phyloP scores from a whole-genome alignment of 208 protist genomes.

The Phytomonas sp. region DNA sequence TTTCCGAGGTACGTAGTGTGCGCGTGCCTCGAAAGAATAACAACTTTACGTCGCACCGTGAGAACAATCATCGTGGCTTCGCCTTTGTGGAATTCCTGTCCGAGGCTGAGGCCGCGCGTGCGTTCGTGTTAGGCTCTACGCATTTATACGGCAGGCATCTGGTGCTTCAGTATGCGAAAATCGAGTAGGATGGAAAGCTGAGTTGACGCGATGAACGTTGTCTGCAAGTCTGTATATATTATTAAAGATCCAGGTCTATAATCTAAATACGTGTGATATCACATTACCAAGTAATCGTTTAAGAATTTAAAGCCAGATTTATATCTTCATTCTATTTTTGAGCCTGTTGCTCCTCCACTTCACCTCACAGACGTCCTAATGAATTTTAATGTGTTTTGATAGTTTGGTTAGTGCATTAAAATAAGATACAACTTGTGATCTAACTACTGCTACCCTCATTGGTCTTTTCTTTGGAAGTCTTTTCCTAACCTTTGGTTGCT shows the following conservation, averaged over 20 bases:
- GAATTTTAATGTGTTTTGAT: neutral
- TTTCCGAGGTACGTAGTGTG: slow-evolving; percentile 93
- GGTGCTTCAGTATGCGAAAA: slow-evolving; percentile 93
- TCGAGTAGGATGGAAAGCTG: slow-evolving; percentile 37
- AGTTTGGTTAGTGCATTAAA: neutral
- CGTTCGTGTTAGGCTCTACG: slow-evolving; percentile 87
- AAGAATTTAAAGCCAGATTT: neutral
- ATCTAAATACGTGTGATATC: neutral
- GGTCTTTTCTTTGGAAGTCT: neutral
- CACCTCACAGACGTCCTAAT: neutral
- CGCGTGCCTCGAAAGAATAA: slow-evolving; percentile 94
- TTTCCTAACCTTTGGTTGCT: neutral
- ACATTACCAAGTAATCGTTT: slow-evolving; percentile 5
- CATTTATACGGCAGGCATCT: slow-evolving; percentile 98
- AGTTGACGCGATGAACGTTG: neutral
- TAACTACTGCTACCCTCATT: neutral
- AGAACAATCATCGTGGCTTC: slow-evolving; percentile 95
- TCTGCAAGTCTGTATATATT: neutral
- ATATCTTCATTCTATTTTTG: neutral
- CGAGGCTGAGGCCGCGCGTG: slow-evolving; percentile 91
- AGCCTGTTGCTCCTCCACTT: neutral
- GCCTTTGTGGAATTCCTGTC: slow-evolving; percentile 98
- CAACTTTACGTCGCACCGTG: slow-evolving; percentile 61
- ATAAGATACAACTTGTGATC: neutral
- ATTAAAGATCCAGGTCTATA: neutral